Evolutionary conservation across 495 filamentous ascomycete genomes (phyloP).

Genomic region (Hyaloscypha hepaticicola): DNA sequence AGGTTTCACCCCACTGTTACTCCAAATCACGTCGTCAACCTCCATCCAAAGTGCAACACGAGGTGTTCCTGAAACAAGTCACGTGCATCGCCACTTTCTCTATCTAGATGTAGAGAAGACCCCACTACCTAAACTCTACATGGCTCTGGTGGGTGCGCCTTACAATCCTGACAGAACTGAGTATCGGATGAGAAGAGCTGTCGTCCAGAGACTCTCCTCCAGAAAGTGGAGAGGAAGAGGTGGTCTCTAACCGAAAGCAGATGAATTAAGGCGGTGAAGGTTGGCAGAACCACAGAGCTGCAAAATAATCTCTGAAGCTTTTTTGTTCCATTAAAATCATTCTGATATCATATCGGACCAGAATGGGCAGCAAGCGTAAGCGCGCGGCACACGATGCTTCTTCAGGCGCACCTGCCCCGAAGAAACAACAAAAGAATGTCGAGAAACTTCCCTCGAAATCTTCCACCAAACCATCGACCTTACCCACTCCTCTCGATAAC

Average conservation of each 20-base stretch:
- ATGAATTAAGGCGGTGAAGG: not conserved
- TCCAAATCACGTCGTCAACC: too few relatives aligned
- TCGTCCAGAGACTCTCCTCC: not conserved
- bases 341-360: not conserved
- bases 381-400: slow-evolving; percentile 16
- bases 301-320: not conserved
- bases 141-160: too few relatives aligned
- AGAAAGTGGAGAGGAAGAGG: not conserved
- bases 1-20: too few relatives aligned
- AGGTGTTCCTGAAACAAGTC: not conserved
- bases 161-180: too few relatives aligned
- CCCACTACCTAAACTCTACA: too few relatives aligned
- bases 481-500: slow-evolving; percentile 19
- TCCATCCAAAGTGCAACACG: too few relatives aligned
- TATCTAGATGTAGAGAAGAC: too few relatives aligned
- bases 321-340: not conserved
- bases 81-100: too few relatives aligned
- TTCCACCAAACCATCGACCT: not conserved
- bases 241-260: not conserved
- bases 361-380: slow-evolving; percentile 32
- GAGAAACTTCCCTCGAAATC: slow-evolving; percentile 9
- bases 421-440: slow-evolving; percentile 25
- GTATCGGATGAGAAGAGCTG: not conserved
- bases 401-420: slow-evolving; percentile 12
- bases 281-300: not conserved